These are phyloP conservation scores for Angomonas ambiguus DNA, from an alignment of 208 protist genomes.

Conservation along the genomic window DNA sequence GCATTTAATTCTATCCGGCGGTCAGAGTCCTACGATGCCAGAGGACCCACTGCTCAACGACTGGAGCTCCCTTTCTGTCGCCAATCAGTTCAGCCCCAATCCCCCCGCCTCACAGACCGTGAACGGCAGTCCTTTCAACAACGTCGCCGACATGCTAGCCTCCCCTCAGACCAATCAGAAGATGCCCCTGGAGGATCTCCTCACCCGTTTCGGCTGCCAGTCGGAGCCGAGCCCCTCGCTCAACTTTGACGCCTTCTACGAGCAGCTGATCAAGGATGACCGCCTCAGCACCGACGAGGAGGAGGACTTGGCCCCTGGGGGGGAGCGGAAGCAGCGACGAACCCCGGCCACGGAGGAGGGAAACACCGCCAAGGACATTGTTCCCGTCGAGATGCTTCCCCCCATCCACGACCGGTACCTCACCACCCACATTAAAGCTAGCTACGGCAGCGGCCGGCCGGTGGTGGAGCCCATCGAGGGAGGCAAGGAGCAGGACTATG, in stretches of 20 bases:
- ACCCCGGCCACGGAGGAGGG: too few relatives aligned
- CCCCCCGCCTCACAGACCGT: neutral
- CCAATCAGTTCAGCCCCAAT: neutral
- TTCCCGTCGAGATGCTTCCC: constrained; percentile 92
- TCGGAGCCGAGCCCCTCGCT: constrained; percentile 17
- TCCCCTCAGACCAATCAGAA: constrained; percentile 40
- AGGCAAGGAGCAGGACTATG: constrained; percentile 31
- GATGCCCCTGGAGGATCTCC: constrained; percentile 40
- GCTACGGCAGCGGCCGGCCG: constrained; percentile 62
- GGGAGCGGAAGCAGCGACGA: constrained; percentile 17
- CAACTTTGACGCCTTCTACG: constrained; percentile 49
- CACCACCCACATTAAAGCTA: constrained; percentile 45
- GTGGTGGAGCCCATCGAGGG: constrained; percentile 34
- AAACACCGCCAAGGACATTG: constrained; percentile 55
- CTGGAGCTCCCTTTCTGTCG: neutral
- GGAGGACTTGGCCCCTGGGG: constrained; percentile 2
- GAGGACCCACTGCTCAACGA: neutral
- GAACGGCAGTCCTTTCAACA: constrained; percentile 1
- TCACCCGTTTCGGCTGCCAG: constrained; percentile 28
- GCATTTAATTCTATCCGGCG: constrained; percentile 18
- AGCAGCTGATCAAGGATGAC: constrained; percentile 31
- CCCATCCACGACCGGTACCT: constrained; percentile 91
- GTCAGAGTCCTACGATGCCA: constrained; percentile 18
- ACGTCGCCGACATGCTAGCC: constrained; percentile 20
- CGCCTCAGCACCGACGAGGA: constrained; percentile 12